These are phyloP conservation scores for Candida sanyaensis DNA, from an alignment of 1,139 yeast genomes.

Conservation along the genomic window DNA sequence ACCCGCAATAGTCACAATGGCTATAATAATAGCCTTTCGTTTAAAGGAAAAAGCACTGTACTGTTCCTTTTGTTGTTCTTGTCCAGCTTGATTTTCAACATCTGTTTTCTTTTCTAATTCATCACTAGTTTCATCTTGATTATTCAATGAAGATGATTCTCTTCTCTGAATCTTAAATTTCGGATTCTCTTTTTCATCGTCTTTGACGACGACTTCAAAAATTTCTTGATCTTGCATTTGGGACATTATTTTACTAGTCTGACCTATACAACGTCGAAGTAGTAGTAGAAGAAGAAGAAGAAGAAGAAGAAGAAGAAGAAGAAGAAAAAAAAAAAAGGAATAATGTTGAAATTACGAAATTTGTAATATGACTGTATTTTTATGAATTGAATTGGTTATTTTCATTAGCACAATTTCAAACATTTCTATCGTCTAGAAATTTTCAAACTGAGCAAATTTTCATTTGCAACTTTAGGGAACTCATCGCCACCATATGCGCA, in stretches of 20 bases:
- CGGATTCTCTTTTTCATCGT: background rate
- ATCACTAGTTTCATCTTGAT: background rate
- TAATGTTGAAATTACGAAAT: background rate
- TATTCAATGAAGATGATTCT: background rate
- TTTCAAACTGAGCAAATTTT: conserved; percentile 1
- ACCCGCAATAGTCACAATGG: conserved; percentile 49
- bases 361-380: background rate
- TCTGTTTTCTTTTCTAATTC: conserved; percentile 1
- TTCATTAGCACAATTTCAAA: background rate
- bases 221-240: background rate
- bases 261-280: background rate
- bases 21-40: conserved; percentile 10
- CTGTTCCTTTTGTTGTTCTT: background rate
- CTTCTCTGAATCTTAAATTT: background rate
- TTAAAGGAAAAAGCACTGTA: conserved; percentile 11
- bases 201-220: background rate
- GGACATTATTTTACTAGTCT: background rate
- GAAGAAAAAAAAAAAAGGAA: background rate
- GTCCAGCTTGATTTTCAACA: background rate
- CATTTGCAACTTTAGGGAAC: conserved; percentile 2
- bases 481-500: background rate
- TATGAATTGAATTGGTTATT: background rate
- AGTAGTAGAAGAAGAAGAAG: background rate
- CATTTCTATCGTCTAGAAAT: no score
- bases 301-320: background rate